Conservation (phyloP, 306 rosid species). For the Medicago arabica region DNA sequence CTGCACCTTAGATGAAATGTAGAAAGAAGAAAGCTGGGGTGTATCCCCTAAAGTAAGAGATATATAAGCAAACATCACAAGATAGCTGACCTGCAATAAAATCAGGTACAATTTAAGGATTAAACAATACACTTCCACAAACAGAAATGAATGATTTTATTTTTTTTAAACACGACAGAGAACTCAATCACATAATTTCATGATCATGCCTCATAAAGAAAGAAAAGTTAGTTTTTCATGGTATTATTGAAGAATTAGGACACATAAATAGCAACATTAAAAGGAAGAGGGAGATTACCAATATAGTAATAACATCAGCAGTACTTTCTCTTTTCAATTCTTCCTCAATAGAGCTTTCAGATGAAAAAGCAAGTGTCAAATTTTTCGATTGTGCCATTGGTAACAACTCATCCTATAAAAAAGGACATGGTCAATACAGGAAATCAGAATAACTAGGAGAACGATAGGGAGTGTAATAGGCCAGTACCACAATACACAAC, state of each 20-base stretch:
- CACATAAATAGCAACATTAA: constrained; percentile 27
- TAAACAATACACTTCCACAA: constrained; percentile 26
- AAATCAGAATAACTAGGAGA: constrained; percentile 40
- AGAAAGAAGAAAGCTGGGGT: constrained; percentile 71
- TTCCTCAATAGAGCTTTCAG: constrained; percentile 98
- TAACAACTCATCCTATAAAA: constrained; percentile 77
- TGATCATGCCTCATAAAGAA: constrained; percentile 24
- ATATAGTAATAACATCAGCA: constrained; percentile 89
- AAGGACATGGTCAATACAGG: constrained; percentile 26
- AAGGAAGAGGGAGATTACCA: constrained; percentile 57
- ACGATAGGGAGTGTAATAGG: constrained; percentile 22
- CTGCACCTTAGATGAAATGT: constrained; percentile 88
- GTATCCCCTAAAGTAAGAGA: constrained; percentile 96
- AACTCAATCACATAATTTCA: constrained; percentile 34
- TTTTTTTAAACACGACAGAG: constrained; percentile 15
- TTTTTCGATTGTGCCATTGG: constrained; percentile 81
- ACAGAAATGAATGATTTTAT: neutral
- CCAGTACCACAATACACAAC: constrained; percentile 27
- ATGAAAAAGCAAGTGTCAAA: constrained; percentile 89
- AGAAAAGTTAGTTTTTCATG: neutral
- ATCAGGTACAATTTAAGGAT: constrained; percentile 33
- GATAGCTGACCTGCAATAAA: constrained; percentile 89
- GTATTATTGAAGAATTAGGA: constrained; percentile 8
- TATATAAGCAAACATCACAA: constrained; percentile 96
- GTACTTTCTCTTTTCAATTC: constrained; percentile 97